Evolutionary conservation across 2,329 filamentous ascomycete genomes (phyloP).

Genomic region (Dactylonectria macrodidyma): DNA sequence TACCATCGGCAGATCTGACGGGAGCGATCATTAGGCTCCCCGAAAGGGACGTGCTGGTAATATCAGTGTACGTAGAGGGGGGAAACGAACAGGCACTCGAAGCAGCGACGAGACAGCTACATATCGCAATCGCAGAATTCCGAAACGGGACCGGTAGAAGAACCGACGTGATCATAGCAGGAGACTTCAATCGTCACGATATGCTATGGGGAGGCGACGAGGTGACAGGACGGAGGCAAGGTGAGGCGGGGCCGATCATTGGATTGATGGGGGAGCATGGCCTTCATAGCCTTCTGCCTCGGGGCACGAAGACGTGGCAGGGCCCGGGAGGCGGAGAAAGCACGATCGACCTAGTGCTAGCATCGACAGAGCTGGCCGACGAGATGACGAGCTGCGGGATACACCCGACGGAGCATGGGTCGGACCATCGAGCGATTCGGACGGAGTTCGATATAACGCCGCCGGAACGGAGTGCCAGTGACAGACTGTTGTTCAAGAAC

Average conservation of each 20-base stretch:
- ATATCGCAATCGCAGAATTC: neutral
- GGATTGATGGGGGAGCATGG: constrained; percentile 52
- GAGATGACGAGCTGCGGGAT: constrained; percentile 33
- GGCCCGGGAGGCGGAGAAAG: constrained; percentile 32
- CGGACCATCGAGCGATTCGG: constrained; percentile 50
- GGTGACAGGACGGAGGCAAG: constrained; percentile 44
- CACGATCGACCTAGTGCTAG: constrained; percentile 48
- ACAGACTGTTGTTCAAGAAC: constrained; percentile 46
- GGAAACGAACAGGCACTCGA: neutral
- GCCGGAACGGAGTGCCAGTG: constrained; percentile 18
- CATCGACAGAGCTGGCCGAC: constrained; percentile 39
- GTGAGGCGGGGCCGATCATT: constrained; percentile 55
- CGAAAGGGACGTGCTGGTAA: constrained; percentile 11
- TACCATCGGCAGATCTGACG: constrained; percentile 9
- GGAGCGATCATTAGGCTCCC: constrained; percentile 1
- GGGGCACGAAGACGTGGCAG: constrained; percentile 55
- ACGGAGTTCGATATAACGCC: constrained; percentile 46
- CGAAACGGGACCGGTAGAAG: neutral
- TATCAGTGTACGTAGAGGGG: constrained; percentile 18
- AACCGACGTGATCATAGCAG: constrained; percentile 26
- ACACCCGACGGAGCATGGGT: constrained; percentile 44
- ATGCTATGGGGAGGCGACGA: constrained; percentile 40
- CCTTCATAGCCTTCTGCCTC: constrained; percentile 52
- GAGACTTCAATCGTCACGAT: constrained; percentile 40
- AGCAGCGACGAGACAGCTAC: neutral